These are phyloP conservation scores for Suaeda aralocaspica DNA, from an alignment of 148 eudicot genomes.

Conservation along the genomic window DNA sequence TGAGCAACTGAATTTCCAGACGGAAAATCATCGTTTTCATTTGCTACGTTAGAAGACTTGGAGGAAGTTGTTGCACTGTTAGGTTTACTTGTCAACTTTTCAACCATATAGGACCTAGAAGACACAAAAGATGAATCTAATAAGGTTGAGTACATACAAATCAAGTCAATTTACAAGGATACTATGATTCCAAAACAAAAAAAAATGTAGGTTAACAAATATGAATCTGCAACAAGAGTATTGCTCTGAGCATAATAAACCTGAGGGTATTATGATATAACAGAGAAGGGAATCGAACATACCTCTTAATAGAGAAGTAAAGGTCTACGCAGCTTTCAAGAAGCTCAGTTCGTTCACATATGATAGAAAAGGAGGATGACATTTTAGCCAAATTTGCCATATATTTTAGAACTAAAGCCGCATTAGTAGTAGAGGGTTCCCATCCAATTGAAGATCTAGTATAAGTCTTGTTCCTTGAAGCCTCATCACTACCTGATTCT, in stretches of 20 bases:
- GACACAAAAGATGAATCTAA: background rate
- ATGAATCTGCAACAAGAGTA: background rate
- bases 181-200: too few species aligned
- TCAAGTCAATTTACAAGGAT: too few species aligned
- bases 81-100: conserved; percentile 62
- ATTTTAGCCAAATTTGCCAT: conserved; percentile 89
- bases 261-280: background rate
- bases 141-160: background rate
- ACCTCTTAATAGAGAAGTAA: conserved; percentile 89
- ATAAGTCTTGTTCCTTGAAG: conserved; percentile 62
- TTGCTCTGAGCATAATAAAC: background rate
- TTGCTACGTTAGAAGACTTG: conserved; percentile 45
- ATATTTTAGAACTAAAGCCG: conserved; percentile 73
- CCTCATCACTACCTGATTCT: conserved; percentile 80
- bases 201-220: too few species aligned
- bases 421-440: conserved; percentile 75
- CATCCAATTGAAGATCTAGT: conserved; percentile 76
- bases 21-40: conserved; percentile 41
- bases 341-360: conserved; percentile 73
- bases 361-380: conserved; percentile 62
- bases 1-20: conserved; percentile 47
- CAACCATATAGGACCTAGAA: conserved; percentile 72
- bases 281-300: background rate
- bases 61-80: conserved; percentile 43
- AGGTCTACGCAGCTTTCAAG: conserved; percentile 86